Conservation (phyloP, 441 rosid species). For the Aquilaria agallochum region DNA sequence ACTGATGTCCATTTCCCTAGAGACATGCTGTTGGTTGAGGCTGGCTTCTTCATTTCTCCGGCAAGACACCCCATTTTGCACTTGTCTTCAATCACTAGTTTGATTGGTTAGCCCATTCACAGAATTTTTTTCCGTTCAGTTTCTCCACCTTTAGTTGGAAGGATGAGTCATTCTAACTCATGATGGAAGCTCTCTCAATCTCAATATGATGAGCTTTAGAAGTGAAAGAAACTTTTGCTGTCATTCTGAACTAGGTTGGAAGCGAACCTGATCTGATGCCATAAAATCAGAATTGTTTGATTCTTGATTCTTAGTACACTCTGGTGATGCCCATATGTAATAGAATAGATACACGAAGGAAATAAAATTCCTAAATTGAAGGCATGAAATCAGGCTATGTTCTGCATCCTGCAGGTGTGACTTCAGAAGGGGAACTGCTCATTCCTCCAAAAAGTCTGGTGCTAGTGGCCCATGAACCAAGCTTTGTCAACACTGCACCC, state of each 20-base stretch:
- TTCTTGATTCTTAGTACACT: neutral
- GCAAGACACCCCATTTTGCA: neutral
- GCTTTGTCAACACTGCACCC: constrained; percentile 56
- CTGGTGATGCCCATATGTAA: neutral
- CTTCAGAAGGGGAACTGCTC: constrained; percentile 39
- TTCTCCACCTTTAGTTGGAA: too few species aligned
- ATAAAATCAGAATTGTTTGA: too few species aligned
- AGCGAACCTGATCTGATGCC: too few species aligned
- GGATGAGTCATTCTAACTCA: too few species aligned
- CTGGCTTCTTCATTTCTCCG: neutral
- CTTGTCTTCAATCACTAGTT: neutral
- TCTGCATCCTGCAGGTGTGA: constrained; percentile 29
- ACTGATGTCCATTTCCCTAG: neutral
- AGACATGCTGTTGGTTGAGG: neutral
- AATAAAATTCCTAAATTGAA: too few species aligned
- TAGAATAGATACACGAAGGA: neutral
- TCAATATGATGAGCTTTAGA: too few species aligned
- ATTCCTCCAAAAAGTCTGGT: constrained; percentile 68
- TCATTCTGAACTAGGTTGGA: too few species aligned
- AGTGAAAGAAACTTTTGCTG: too few species aligned
- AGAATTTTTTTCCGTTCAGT: too few species aligned
- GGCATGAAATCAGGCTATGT: constrained; percentile 1
- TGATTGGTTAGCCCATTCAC: neutral
- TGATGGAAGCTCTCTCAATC: too few species aligned
- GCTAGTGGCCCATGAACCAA: constrained; percentile 79